Percentiles rank a stretch among this genome's conserved stretches.
Conservation (phyloP, 805 yeast species). For the Myxozyma neotropica region DNA sequence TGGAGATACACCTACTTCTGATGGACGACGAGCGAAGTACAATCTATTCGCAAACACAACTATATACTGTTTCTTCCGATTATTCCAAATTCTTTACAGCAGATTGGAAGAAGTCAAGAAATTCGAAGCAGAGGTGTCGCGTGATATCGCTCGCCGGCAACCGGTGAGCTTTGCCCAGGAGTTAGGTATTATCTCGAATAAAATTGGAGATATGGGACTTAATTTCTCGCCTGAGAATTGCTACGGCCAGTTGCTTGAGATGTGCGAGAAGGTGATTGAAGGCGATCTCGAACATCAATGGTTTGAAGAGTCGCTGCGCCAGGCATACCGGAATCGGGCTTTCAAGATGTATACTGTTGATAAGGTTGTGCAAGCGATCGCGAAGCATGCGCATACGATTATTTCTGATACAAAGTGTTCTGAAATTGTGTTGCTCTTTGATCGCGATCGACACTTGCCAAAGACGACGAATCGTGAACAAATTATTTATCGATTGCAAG, state of each 20-base stretch:
- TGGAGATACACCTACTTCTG: conserved; percentile 36
- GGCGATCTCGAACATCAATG: conserved; percentile 91
- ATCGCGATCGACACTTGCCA: conserved; percentile 67
- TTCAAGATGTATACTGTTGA: conserved; percentile 91
- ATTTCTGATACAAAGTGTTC: conserved; percentile 78
- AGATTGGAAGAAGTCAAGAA: conserved; percentile 77
- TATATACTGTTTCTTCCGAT: conserved; percentile 86
- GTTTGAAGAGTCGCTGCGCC: conserved; percentile 94
- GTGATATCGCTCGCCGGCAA: conserved; percentile 59
- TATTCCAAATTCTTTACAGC: conserved; percentile 75
- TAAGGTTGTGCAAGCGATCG: conserved; percentile 79
- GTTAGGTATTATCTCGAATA: conserved; percentile 76
- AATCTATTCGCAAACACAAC: conserved; percentile 88
- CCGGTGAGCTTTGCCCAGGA: conserved; percentile 74
- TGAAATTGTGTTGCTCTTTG: conserved; percentile 79
- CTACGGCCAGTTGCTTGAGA: conserved; percentile 73
- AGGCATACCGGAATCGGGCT: conserved; percentile 91
- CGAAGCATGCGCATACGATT: conserved; percentile 84
- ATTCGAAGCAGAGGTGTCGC: conserved; percentile 68
- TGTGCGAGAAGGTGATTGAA: conserved; percentile 77
- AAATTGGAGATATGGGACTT: conserved; percentile 78
- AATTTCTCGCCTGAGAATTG: conserved; percentile 51
- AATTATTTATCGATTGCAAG: conserved; percentile 86
- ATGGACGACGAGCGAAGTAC: conserved; percentile 46
- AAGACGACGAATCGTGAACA: conserved; percentile 81